Conservation (phyloP, 202 grass and related monocot species). For the Carex sylvatica region DNA sequence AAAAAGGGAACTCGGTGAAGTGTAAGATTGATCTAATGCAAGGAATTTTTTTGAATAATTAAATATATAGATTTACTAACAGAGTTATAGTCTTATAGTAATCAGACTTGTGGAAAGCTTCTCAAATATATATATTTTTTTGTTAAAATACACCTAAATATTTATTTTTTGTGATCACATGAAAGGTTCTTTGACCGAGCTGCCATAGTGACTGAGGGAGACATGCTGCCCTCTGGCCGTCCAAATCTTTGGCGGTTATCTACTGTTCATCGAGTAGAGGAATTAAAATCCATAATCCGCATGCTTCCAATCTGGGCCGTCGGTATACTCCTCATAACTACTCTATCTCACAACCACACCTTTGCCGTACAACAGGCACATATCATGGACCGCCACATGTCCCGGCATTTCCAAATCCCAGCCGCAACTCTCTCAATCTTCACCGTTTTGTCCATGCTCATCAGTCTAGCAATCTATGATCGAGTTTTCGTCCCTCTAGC, state of each 20-base stretch:
- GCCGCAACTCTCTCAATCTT: slow-evolving; percentile 66
- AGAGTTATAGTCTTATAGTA: not conserved
- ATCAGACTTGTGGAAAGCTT: not conserved
- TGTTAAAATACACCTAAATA: not conserved
- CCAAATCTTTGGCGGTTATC: slow-evolving; percentile 60
- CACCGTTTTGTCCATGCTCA: slow-evolving; percentile 49
- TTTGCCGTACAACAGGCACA: slow-evolving; percentile 63
- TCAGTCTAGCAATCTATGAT: slow-evolving; percentile 79
- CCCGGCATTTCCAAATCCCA: slow-evolving; percentile 61
- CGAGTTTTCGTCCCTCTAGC: slow-evolving; percentile 54
- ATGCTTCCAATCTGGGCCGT: slow-evolving; percentile 73
- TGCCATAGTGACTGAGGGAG: slow-evolving; percentile 47
- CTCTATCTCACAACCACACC: slow-evolving; percentile 59
- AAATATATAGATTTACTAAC: not conserved
- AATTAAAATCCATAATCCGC: slow-evolving; percentile 73
- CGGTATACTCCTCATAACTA: slow-evolving; percentile 51
- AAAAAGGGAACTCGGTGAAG: not conserved
- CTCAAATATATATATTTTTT: not conserved
- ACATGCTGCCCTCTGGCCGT: slow-evolving; percentile 42
- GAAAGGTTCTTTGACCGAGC: slow-evolving; percentile 63
- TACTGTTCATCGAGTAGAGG: slow-evolving; percentile 85
- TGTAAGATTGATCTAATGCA: no score
- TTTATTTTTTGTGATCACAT: not conserved
- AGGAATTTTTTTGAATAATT: not conserved
- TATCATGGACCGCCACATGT: slow-evolving; percentile 59